Base-by-base conservation (phyloP, 1,284 basidiomycete species). In the Schizophyllum amplum region DNA sequence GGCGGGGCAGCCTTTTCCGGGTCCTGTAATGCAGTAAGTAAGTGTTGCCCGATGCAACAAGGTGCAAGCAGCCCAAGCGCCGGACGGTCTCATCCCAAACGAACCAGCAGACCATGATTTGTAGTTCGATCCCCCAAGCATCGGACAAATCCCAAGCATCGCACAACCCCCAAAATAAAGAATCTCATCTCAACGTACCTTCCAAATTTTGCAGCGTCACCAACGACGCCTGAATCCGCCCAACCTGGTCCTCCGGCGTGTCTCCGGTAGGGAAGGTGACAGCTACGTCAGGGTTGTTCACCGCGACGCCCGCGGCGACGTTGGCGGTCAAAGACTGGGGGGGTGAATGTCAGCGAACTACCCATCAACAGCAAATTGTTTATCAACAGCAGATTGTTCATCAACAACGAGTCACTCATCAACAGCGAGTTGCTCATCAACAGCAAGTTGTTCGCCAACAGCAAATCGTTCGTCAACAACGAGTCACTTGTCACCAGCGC, bases 271-370 rank as follows among this genome's bases (percentile, higher is more conserved):
- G 85, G 76, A 86, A 87, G 1, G 76, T 17, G 33, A 9, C 33
- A 9, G 17, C 17, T 17, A 52, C 21, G 24, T n/a, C 25, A 4
- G 84, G 78, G 67, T 87, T 87, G 68, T 83, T 83, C 52, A 82
- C 71, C 11, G 75, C 82, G 59, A 75, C 72, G 9, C 84, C 84
- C 17, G 80, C 83, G 27, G 73, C 75, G 49, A 85, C 80, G 64
- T 87, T 84, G 53, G 73, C 72, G 63, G 75, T 81, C 58, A 86
- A 67, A n/a, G 74, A 68, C 80, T 22, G 20, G 9, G 20, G 20
- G 9, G 17, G 6, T 5, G n/a, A 24, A 5, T 6, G 48, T 33
- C 6, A 33, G 27, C 13, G 27, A 33, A 33, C 5, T 5, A 13
- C 27, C 13, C n/a, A n/a, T n/a, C n/a, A n/a, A n/a, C n/a, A n/a